Conservation (phyloP, 768 basidiomycete genomes). For the Dioszegia crocea region DNA sequence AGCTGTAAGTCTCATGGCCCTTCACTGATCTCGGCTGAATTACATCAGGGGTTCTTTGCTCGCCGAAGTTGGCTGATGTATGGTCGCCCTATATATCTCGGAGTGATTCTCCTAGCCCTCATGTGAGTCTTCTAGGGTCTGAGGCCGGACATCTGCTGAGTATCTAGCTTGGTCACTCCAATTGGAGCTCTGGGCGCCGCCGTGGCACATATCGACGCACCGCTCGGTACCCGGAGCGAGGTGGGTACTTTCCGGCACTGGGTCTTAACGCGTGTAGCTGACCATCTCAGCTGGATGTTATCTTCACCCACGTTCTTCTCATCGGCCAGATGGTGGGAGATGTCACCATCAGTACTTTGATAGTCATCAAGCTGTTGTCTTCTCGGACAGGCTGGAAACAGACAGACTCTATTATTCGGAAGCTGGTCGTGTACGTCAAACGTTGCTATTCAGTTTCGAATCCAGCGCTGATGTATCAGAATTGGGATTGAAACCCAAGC, state of each 20-base stretch:
- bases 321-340: neutral
- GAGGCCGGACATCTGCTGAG: neutral
- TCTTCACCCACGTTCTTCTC: neutral
- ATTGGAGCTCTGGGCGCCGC: neutral
- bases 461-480: neutral
- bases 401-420: neutral
- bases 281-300: neutral
- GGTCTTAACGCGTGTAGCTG: no score
- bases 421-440: neutral
- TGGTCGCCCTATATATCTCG: neutral
- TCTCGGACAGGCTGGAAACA: constrained; percentile 8
- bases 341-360: neutral
- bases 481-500: neutral
- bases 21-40: neutral
- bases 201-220: neutral
- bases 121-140: neutral
- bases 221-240: neutral
- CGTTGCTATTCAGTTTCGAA: neutral
- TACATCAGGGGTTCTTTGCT: neutral
- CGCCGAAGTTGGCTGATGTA: neutral
- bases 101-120: neutral
- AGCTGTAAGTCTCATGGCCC: neutral
- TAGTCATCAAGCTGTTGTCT: neutral
- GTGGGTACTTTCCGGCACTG: neutral
- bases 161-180: neutral